phyloP scores from a whole-genome alignment of 352 stramenopile genomes.

The Phytophthora pinifolia region DNA sequence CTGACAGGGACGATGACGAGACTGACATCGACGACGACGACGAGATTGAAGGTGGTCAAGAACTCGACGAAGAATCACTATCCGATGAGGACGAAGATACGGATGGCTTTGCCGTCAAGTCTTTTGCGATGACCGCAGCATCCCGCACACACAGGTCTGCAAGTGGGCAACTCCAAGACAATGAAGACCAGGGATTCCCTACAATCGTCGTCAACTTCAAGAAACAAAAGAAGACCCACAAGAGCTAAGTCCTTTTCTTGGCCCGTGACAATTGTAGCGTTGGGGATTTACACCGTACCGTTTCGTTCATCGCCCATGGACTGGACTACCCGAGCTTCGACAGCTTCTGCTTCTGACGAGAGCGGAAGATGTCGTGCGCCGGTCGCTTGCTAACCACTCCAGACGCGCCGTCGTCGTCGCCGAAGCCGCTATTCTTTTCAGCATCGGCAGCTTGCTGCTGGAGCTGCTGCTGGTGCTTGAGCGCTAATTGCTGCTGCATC shows the following conservation, averaged over 20 bases:
- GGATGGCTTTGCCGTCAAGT: constrained; percentile 30
- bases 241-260: constrained; percentile 11
- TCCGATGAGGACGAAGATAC: constrained; percentile 30
- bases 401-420: constrained; percentile 42
- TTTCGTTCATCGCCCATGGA: constrained; percentile 9
- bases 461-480: constrained; percentile 57
- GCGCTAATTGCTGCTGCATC: constrained; percentile 50
- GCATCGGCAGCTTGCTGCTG: constrained; percentile 57
- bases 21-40: constrained; percentile 44
- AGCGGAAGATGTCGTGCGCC: constrained; percentile 84
- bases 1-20: constrained; percentile 23
- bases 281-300: constrained; percentile 2
- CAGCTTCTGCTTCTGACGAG: constrained; percentile 84
- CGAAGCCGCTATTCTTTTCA: constrained; percentile 40
- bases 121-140: constrained; percentile 6
- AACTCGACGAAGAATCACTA: constrained; percentile 36
- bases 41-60: constrained; percentile 23
- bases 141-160: constrained; percentile 1
- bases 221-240: constrained; percentile 45
- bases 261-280: constrained; percentile 11
- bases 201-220: constrained; percentile 45
- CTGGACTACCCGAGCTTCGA: constrained; percentile 64
- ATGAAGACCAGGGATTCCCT: constrained; percentile 38
- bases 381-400: constrained; percentile 81
- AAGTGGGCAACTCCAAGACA: constrained; percentile 29